Conservation (phyloP, 2,329 filamentous ascomycete genomes). For the Zopfia rhizophila region DNA sequence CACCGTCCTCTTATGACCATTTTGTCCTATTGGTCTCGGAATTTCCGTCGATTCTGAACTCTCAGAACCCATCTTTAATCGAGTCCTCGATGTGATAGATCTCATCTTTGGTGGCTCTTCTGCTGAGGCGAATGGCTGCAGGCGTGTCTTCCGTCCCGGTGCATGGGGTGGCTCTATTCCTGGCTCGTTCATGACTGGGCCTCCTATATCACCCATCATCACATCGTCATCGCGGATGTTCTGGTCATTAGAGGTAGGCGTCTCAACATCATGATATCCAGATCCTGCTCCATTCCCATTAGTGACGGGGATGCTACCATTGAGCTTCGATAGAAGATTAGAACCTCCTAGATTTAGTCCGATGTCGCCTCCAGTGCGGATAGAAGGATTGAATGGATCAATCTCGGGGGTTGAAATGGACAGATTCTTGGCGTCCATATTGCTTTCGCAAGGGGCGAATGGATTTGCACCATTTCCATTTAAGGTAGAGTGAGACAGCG, state of each 20-base stretch:
- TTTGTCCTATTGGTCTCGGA: constrained; percentile 47
- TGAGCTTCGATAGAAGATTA: constrained; percentile 54
- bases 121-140: constrained; percentile 44
- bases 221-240: constrained; percentile 56
- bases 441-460: constrained; percentile 27
- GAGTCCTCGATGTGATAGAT: constrained; percentile 51
- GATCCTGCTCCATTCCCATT: constrained; percentile 29
- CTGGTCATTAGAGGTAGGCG: constrained; percentile 57
- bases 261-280: constrained; percentile 54
- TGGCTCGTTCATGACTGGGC: constrained; percentile 41
- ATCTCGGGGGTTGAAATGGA: constrained; percentile 50
- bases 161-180: constrained; percentile 60
- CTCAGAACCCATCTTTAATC: constrained; percentile 53
- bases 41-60: constrained; percentile 50
- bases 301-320: constrained; percentile 51
- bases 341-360: constrained; percentile 49
- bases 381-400: constrained; percentile 57
- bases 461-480: constrained; percentile 30
- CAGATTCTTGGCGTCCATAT: constrained; percentile 35
- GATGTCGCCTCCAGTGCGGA: constrained; percentile 42
- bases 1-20: constrained; percentile 88
- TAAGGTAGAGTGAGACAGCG: constrained; percentile 50
- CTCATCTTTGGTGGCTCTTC: constrained; percentile 53
- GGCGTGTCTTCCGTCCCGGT: constrained; percentile 54
- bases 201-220: constrained; percentile 51